Evolutionary conservation across 257 asterid species (phyloP), one percentile per base, ranked within the genome.

Genomic region (Verbascum thapsus): DNA sequence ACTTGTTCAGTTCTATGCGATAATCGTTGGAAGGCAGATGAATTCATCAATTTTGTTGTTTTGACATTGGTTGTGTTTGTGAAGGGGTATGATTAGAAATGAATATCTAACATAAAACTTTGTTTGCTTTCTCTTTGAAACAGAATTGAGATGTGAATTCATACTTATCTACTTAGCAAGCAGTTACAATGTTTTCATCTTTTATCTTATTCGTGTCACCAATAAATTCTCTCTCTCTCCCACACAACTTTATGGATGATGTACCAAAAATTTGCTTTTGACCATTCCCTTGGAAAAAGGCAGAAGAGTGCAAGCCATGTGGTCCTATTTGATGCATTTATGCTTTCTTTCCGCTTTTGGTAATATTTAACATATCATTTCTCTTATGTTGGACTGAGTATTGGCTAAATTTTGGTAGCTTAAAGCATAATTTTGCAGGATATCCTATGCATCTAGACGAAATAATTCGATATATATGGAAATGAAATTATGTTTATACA

Each of bases 1-100:
- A 8, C 20, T 20, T 47, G 8, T 17, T 16, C 40, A 6, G 7
- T 22, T 45, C 32, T 52, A n/a, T 53, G 47, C 32, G 41, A 10
- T 32, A 32, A 45, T 43, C 15, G 34, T 53, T 49, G 15, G 56
- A 53, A 10, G 40, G 26, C 43, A 22, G n/a, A 51, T n/a, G 56
- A 32, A 11, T 22, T 44, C 15, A 34, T 3, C 16, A 41, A 51
- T 43, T 22, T 10, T 34, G 52, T 61, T 51, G 6, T n/a, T 52
- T 1, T 5, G 10, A 34, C 22, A 17, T 37, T 6, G 42, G 9
- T 32, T 3, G 47, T 23, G 65, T 19, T n/a, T 50, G 39, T 56
- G 59, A 40, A 11, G 58, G n/a, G 2, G 37, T 4, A 6, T 22
- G n/a, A 15, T 16, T 13, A 10, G 66, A 47, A 11, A 22, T 20